phyloP scores from a whole-genome alignment of 306 rosid genomes.

The Hippophae gyantsensis region DNA sequence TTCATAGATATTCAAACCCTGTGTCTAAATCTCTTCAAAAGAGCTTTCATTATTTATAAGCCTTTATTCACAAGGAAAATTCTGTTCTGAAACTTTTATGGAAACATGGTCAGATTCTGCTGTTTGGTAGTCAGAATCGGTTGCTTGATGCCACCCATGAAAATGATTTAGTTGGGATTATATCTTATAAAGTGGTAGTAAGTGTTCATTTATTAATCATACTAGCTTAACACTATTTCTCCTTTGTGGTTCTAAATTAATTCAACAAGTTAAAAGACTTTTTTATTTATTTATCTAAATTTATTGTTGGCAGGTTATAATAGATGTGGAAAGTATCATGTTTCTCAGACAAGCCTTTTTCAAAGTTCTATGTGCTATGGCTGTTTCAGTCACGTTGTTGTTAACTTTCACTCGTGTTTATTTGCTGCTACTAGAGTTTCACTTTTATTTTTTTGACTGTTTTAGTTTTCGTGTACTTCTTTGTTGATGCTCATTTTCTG shows the following conservation, averaged over 20 bases:
- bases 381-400: background rate
- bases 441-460: background rate
- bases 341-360: background rate
- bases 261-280: background rate
- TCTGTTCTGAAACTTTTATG: background rate
- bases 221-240: background rate
- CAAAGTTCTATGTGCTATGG: background rate
- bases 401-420: background rate
- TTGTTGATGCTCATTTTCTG: constrained; percentile 9
- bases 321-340: background rate
- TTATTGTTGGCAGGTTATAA: too few relatives aligned
- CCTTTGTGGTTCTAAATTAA: constrained; percentile 3
- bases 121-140: constrained; percentile 1
- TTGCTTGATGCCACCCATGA: background rate
- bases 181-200: background rate
- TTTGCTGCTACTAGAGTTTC: background rate
- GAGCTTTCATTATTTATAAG: too few relatives aligned
- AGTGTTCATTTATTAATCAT: background rate
- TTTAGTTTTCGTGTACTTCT: constrained; percentile 5
- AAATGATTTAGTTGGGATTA: background rate
- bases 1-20: too few relatives aligned
- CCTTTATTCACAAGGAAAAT: background rate
- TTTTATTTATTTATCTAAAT: too few relatives aligned
- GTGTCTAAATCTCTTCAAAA: too few relatives aligned
- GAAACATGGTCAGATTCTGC: background rate